Percentiles rank a stretch among this genome's conserved stretches.
Evolutionary conservation across 2,329 filamentous ascomycete genomes (phyloP).

Genomic region (Colletotrichum aenigma): DNA sequence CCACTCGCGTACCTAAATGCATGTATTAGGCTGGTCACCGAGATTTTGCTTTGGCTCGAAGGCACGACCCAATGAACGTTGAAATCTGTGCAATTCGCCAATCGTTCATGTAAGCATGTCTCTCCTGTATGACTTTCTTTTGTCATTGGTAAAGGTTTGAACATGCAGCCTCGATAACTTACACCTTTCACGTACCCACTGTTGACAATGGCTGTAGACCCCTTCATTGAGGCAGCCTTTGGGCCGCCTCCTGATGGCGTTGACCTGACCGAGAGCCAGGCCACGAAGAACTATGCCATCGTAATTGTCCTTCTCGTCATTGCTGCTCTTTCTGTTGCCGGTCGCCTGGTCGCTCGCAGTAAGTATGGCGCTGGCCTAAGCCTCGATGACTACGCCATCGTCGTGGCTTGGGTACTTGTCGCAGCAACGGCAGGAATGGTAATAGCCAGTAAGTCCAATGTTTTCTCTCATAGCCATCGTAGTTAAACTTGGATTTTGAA

Average conservation of each 20-base stretch:
- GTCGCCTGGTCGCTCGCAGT: not conserved
- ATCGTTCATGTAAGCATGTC: not conserved
- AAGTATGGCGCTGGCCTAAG: slow-evolving; percentile 21
- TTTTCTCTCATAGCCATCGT: not conserved
- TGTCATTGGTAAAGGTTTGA: not conserved
- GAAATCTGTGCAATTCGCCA: not conserved
- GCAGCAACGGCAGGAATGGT: not conserved
- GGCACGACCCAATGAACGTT: not conserved
- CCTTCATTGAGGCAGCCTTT: not conserved
- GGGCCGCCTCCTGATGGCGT: not conserved
- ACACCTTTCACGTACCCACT: not conserved
- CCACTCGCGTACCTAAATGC: not conserved
- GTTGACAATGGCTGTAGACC: not conserved
- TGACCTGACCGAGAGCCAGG: not conserved
- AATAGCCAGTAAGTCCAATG: not conserved
- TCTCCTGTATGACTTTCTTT: not conserved
- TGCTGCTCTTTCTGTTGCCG: not conserved
- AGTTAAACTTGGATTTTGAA: not conserved
- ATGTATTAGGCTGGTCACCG: not conserved
- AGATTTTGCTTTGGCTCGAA: not conserved
- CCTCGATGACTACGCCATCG: not conserved
- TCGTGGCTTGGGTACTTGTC: not conserved
- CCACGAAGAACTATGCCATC: not conserved
- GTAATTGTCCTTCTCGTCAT: not conserved
- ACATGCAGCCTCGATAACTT: not conserved